These are phyloP conservation scores for Fistulinella prunicolor DNA, from an alignment of 768 basidiomycete genomes.

Conservation along the genomic window DNA sequence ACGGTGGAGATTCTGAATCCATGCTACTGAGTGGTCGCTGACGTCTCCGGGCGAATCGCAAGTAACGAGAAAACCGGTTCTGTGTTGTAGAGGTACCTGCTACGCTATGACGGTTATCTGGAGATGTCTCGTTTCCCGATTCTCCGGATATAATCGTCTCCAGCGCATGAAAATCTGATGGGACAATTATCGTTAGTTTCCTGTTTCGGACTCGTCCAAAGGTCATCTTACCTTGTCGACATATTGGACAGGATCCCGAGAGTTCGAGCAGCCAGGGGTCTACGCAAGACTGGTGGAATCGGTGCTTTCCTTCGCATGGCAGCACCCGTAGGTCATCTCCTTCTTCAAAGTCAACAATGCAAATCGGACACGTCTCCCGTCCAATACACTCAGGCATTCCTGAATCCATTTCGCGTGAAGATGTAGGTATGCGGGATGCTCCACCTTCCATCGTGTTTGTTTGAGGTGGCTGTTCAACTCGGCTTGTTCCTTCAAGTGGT, in stretches of 20 bases:
- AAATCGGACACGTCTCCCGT: slow-evolving; percentile 90
- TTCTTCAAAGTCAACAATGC: slow-evolving; percentile 90
- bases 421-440: not conserved
- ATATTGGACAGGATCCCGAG: slow-evolving; percentile 88
- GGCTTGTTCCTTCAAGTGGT: slow-evolving; percentile 6
- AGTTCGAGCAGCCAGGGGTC: slow-evolving; percentile 92
- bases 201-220: not conserved
- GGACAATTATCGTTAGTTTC: not conserved
- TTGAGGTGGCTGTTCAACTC: not conserved
- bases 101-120: slow-evolving; percentile 12
- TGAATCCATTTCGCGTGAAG: slow-evolving; percentile 31
- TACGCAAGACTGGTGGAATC: slow-evolving; percentile 87
- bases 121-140: slow-evolving; percentile 13
- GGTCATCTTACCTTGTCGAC: slow-evolving; percentile 69
- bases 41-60: slow-evolving; percentile 50
- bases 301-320: slow-evolving; percentile 89
- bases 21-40: slow-evolving; percentile 40
- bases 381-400: slow-evolving; percentile 66
- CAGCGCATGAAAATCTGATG: slow-evolving; percentile 56
- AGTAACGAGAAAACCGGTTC: slow-evolving; percentile 55
- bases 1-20: slow-evolving; percentile 25
- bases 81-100: slow-evolving; percentile 17
- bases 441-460: not conserved
- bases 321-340: slow-evolving; percentile 89
- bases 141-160: slow-evolving; percentile 52